Evolutionary conservation across 73 alveolate genomes (phyloP).

Genomic region (Tetrahymena borealis): DNA sequence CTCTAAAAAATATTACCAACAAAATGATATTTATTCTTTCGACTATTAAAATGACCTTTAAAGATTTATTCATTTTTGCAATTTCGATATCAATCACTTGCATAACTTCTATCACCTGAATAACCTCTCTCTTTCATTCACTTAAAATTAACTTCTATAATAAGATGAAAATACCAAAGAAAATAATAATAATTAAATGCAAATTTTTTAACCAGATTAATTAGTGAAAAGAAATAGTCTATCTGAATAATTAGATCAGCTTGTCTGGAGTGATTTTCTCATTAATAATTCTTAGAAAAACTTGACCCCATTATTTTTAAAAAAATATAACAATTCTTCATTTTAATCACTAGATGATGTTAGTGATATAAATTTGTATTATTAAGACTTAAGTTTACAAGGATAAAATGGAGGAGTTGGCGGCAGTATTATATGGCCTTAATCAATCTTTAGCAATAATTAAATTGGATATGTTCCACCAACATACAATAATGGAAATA

Average conservation of each 20-base stretch:
- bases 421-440: too few species aligned
- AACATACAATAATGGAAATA: too few species aligned
- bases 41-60: not conserved
- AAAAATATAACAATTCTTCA: not conserved
- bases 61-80: not conserved
- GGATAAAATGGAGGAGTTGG: too few species aligned
- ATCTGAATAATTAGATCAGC: not conserved
- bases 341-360: not conserved
- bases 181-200: not conserved
- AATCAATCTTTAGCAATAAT: too few species aligned
- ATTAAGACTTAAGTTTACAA: not conserved
- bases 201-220: not conserved
- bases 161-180: not conserved
- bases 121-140: not conserved
- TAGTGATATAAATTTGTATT: not conserved
- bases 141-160: too few species aligned
- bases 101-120: not conserved
- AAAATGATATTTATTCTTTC: not conserved
- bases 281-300: not conserved
- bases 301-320: not conserved
- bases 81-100: not conserved
- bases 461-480: too few species aligned
- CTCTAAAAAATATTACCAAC: not conserved
- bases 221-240: not conserved
- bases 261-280: not conserved